phyloP scores from a whole-genome alignment of 352 stramenopile genomes.

The Pythium myriotylum region DNA sequence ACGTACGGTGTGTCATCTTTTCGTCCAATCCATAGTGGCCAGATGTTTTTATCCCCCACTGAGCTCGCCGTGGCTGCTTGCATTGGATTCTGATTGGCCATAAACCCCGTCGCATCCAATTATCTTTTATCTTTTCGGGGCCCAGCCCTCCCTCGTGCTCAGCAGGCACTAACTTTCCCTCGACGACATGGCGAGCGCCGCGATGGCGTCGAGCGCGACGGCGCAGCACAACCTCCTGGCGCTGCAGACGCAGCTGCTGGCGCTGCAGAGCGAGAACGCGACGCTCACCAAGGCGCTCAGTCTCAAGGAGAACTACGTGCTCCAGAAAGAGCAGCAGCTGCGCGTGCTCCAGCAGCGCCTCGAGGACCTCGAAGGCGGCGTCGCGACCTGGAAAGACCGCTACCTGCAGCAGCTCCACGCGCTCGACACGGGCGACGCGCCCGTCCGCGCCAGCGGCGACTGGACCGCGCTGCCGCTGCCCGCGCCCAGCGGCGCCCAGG shows the following conservation, averaged over 20 bases:
- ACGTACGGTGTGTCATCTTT: neutral
- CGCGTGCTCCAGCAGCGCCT: conserved; percentile 72
- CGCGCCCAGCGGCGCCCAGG: conserved; percentile 15
- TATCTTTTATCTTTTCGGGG: no score
- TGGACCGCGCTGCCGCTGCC: conserved; percentile 6
- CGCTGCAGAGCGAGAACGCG: conserved; percentile 64
- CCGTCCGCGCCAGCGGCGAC: neutral
- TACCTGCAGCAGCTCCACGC: conserved; percentile 55
- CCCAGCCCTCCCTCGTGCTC: no score
- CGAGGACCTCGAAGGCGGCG: conserved; percentile 56
- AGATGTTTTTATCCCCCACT: no score
- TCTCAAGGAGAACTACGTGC: conserved; percentile 77
- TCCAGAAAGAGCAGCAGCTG: conserved; percentile 76
- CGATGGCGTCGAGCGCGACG: conserved; percentile 31
- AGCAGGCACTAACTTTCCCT: neutral
- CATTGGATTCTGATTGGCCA: no score
- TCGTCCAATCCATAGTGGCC: no score
- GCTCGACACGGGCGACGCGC: neutral
- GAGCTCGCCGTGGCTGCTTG: no score
- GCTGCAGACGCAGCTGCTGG: conserved; percentile 60
- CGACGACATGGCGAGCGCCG: conserved; percentile 7
- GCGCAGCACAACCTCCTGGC: conserved; percentile 69
- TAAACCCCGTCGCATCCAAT: no score
- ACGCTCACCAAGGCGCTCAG: conserved; percentile 60
- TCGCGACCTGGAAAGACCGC: conserved; percentile 69